These are phyloP conservation scores for Coemansia sp. DNA, from an alignment of 192 early-diverging fungal genomes.

Conservation along the genomic window DNA sequence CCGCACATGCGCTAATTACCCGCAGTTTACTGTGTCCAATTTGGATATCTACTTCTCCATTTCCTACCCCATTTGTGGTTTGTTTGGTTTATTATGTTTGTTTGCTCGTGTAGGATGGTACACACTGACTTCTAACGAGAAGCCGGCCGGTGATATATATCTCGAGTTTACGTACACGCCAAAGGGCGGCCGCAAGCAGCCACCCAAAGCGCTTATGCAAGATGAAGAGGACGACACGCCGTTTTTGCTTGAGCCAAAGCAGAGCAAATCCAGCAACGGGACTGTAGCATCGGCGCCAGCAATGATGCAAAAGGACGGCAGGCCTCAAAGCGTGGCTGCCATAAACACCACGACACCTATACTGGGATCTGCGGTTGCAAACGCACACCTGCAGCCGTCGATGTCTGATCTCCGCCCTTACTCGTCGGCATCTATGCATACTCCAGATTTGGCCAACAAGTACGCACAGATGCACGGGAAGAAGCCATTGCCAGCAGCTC, in stretches of 20 bases:
- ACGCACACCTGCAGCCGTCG: constrained; percentile 32
- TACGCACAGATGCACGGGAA: constrained; percentile 53
- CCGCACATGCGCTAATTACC: background rate
- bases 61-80: background rate
- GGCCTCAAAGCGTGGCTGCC: background rate
- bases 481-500: constrained; percentile 45
- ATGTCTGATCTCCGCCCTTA: constrained; percentile 50
- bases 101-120: constrained; percentile 42
- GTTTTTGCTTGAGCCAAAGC: constrained; percentile 26
- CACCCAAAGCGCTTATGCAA: constrained; percentile 13
- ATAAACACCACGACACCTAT: constrained; percentile 4
- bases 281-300: constrained; percentile 34
- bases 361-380: constrained; percentile 1
- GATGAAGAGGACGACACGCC: constrained; percentile 23
- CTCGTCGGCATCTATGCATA: constrained; percentile 51
- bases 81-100: background rate
- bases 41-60: background rate
- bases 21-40: background rate
- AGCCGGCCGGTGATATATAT: constrained; percentile 48
- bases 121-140: constrained; percentile 41
- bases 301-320: constrained; percentile 18
- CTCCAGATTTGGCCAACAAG: constrained; percentile 43
- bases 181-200: constrained; percentile 33
- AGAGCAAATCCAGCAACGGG: constrained; percentile 1
- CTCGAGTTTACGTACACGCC: constrained; percentile 53